These are phyloP conservation scores for Pseudopithomyces maydicus DNA, from an alignment of 2,329 filamentous ascomycete genomes.

Conservation along the genomic window DNA sequence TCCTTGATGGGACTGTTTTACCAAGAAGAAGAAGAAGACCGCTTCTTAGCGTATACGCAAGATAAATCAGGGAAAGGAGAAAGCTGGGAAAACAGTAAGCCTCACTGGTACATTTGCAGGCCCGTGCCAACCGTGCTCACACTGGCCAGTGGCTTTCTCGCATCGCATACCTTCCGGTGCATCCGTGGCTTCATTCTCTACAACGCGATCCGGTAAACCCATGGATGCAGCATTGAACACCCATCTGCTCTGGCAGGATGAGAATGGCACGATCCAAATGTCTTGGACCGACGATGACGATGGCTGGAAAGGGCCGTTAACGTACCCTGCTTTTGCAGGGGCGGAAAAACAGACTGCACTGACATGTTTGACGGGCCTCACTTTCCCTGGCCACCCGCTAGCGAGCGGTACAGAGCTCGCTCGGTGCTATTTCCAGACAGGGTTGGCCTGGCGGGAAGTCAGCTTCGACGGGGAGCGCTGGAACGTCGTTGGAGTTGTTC, in stretches of 20 bases:
- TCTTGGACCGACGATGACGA: conserved; percentile 18
- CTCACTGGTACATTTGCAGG: neutral
- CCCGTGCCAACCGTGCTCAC: neutral
- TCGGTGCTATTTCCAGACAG: conserved; percentile 28
- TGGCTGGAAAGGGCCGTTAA: conserved; percentile 23
- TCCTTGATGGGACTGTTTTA: conserved; percentile 18
- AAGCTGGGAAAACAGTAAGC: conserved; percentile 19
- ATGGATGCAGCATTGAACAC: conserved; percentile 11
- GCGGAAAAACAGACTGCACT: conserved; percentile 22
- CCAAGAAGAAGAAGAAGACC: conserved; percentile 16
- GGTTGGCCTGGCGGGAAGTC: conserved; percentile 17
- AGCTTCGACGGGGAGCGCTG: conserved; percentile 22
- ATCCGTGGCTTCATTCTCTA: conserved; percentile 19
- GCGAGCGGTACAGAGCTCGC: conserved; percentile 14
- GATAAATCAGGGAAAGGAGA: neutral
- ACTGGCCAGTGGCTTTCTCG: conserved; percentile 17
- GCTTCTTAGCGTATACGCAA: conserved; percentile 16
- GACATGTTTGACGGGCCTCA: conserved; percentile 20
- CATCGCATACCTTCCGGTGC: conserved; percentile 14
- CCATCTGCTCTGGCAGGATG: conserved; percentile 24
- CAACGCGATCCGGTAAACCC: conserved; percentile 9
- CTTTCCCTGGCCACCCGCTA: conserved; percentile 15
- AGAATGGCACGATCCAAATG: conserved; percentile 17
- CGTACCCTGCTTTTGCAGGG: conserved; percentile 16
- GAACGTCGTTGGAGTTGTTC: conserved; percentile 20